Conservation (phyloP, 2,329 filamentous ascomycete species). For the Pseudogymnoascus sp. region DNA sequence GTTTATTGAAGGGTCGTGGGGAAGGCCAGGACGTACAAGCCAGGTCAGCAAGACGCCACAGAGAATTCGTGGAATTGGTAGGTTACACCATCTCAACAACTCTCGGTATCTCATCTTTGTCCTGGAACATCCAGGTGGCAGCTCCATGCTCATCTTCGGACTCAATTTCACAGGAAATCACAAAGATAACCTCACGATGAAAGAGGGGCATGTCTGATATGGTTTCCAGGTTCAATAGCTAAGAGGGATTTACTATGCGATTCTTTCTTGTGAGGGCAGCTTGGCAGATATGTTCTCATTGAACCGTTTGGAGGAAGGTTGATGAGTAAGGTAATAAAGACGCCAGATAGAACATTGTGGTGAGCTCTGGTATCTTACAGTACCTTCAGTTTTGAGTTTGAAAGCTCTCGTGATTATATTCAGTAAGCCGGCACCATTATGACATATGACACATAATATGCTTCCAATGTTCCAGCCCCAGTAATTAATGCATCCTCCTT, state of each 20-base stretch:
- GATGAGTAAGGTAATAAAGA: not conserved
- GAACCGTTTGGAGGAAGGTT: not conserved
- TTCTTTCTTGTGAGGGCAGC: not conserved
- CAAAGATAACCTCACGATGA: not conserved
- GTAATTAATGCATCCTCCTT: slow-evolving; percentile 7
- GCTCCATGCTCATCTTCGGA: not conserved
- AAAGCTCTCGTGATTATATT: not conserved
- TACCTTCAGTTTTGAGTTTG: not conserved
- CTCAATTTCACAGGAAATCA: not conserved
- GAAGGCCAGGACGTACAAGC: not conserved
- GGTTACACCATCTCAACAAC: not conserved
- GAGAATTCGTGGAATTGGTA: not conserved
- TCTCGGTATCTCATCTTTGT: not conserved
- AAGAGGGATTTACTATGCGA: not conserved
- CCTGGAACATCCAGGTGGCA: not conserved
- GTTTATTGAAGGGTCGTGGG: not conserved
- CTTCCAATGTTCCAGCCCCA: not conserved
- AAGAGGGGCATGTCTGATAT: not conserved
- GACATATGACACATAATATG: not conserved
- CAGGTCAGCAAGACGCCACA: not conserved
- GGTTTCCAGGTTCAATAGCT: not conserved
- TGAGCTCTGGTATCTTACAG: not conserved
- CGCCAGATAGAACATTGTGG: not conserved
- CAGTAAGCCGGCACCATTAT: not conserved
- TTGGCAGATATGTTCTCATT: not conserved